Evolutionary conservation across 176 grass and related monocot species (phyloP).

Genomic region (Oryza rufipogon): DNA sequence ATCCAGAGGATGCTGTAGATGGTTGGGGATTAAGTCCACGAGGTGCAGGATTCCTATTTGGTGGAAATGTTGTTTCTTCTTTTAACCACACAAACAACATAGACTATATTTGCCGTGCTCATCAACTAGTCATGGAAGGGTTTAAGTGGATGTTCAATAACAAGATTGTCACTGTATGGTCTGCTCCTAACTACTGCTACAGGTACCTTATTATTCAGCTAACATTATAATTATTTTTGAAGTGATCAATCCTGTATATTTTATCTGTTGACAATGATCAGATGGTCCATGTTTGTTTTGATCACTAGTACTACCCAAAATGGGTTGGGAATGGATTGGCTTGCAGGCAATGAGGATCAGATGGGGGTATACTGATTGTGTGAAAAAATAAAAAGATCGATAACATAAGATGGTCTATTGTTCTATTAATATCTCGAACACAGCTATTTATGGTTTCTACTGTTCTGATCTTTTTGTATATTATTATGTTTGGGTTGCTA

Average conservation of each 20-base stretch:
- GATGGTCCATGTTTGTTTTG: conserved; percentile 21
- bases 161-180: conserved; percentile 99
- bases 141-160: conserved; percentile 99
- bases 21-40: conserved; percentile 96
- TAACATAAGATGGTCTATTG: background rate
- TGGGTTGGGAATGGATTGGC: conserved; percentile 19
- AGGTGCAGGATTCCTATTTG: conserved; percentile 94
- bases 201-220: conserved; percentile 59
- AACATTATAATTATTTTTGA: conserved; percentile 13
- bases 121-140: conserved; percentile 99
- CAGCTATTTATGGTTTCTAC: background rate
- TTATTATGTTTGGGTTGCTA: background rate
- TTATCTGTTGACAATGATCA: conserved; percentile 2
- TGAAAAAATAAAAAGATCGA: background rate
- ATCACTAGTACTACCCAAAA: background rate
- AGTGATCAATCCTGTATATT: conserved; percentile 26
- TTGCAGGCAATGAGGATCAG: background rate
- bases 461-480: background rate
- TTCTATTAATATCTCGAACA: background rate
- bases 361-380: background rate
- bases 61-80: conserved; percentile 77
- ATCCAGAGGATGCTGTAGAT: conserved; percentile 94
- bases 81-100: conserved; percentile 97
- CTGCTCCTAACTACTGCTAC: conserved; percentile 99
- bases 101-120: conserved; percentile 97